Evolutionary conservation across 176 grass and related monocot species (phyloP).

Genomic region (Guadua angustifolia): DNA sequence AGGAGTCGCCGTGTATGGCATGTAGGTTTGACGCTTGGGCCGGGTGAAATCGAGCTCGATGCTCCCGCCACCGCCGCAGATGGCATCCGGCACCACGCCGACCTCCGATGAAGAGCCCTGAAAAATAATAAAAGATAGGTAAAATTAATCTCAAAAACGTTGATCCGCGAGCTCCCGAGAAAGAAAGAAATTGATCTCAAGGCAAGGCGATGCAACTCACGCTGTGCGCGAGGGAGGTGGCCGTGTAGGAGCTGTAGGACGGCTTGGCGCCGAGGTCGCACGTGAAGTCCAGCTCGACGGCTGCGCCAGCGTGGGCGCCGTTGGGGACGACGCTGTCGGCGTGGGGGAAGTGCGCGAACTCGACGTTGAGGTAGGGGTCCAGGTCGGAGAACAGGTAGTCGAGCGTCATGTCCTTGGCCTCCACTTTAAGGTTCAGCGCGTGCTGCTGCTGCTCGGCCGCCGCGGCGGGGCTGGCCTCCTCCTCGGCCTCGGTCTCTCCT

Average conservation of each 20-base stretch:
- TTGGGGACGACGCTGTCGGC: constrained; percentile 78
- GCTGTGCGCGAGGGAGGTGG: constrained; percentile 61
- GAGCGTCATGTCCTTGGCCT: constrained; percentile 51
- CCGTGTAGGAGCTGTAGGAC: constrained; percentile 61
- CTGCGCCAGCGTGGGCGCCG: constrained; percentile 7
- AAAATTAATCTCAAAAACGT: neutral
- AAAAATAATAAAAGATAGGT: neutral
- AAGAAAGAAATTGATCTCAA: neutral
- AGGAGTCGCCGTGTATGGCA: constrained; percentile 44
- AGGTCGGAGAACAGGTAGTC: constrained; percentile 70
- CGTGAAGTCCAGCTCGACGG: constrained; percentile 55
- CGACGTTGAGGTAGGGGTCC: constrained; percentile 69
- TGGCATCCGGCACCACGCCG: constrained; percentile 78
- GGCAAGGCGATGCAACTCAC: constrained; percentile 45
- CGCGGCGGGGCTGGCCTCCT: neutral
- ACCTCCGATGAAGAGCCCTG: constrained; percentile 85
- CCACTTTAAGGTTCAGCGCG: constrained; percentile 65
- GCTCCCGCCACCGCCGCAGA: constrained; percentile 30
- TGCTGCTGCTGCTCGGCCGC: constrained; percentile 32
- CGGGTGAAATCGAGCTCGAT: constrained; percentile 57
- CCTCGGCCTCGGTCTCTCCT: constrained; percentile 30
- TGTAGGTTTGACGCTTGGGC: constrained; percentile 43
- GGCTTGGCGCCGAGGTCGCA: constrained; percentile 53
- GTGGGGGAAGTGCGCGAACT: constrained; percentile 56
- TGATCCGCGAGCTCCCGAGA: neutral